Evolutionary conservation across 2,329 filamentous ascomycete genomes (phyloP).

Genomic region (Paecilomyces fulvus): DNA sequence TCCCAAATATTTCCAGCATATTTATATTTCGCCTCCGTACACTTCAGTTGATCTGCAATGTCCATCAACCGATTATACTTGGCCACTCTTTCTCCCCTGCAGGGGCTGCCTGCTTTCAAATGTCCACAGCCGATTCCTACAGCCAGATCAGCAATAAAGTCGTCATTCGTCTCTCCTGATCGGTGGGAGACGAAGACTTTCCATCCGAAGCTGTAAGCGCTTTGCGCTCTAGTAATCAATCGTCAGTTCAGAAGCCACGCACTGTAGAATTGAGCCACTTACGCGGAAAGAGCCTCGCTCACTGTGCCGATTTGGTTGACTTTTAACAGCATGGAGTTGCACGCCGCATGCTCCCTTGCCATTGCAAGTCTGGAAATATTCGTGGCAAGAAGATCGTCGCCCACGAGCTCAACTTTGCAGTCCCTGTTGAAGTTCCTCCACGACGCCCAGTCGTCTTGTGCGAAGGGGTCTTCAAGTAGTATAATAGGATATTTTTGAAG

Average conservation of each 20-base stretch:
- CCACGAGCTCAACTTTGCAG: conserved; percentile 29
- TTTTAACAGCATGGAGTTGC: conserved; percentile 35
- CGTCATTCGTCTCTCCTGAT: conserved; percentile 36
- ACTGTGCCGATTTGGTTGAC: conserved; percentile 38
- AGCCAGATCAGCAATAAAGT: conserved; percentile 37
- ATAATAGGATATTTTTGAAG: conserved; percentile 30
- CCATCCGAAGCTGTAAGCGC: conserved; percentile 28
- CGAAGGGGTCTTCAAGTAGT: conserved; percentile 35
- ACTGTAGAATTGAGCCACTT: conserved; percentile 6
- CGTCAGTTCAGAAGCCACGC: not conserved
- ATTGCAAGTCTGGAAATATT: conserved; percentile 27
- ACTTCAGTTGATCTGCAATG: conserved; percentile 29
- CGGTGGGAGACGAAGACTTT: conserved; percentile 37
- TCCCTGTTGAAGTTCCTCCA: conserved; percentile 29
- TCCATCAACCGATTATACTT: conserved; percentile 40
- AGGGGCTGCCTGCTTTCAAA: conserved; percentile 34
- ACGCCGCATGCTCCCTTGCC: conserved; percentile 30
- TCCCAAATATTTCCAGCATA: conserved; percentile 16
- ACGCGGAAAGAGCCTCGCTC: conserved; percentile 33
- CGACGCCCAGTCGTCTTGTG: conserved; percentile 31
- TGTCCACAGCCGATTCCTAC: conserved; percentile 33
- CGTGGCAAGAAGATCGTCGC: conserved; percentile 35
- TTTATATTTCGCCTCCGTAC: conserved; percentile 10
- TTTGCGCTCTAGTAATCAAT: conserved; percentile 16
- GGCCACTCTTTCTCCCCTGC: conserved; percentile 33